Conservation (phyloP, 768 basidiomycete species). For the Tephrocybe sp. region DNA sequence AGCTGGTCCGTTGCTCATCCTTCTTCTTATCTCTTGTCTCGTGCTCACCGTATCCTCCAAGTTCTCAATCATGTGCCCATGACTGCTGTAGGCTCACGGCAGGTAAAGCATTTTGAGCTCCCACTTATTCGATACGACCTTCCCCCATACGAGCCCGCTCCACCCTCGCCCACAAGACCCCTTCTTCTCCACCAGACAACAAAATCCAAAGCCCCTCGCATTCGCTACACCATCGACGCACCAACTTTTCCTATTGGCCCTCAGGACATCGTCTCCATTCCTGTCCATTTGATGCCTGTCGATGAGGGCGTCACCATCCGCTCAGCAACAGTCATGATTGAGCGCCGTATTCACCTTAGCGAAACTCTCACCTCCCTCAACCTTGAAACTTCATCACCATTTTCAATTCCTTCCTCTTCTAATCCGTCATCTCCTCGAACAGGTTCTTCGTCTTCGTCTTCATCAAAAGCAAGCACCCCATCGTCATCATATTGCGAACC, state of each 20-base stretch:
- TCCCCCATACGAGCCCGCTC: constrained; percentile 39
- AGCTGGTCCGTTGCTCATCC: constrained; percentile 51
- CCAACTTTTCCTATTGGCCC: constrained; percentile 67
- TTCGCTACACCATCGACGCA: constrained; percentile 57
- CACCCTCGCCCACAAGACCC: constrained; percentile 34
- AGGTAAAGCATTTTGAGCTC: constrained; percentile 69
- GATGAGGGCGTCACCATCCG: constrained; percentile 59
- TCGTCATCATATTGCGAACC: constrained; percentile 24
- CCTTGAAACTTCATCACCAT: constrained; percentile 21
- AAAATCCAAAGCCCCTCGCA: constrained; percentile 54
- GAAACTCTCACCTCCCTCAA: constrained; percentile 31
- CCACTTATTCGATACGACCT: constrained; percentile 69
- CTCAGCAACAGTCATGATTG: constrained; percentile 61
- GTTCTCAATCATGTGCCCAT: constrained; percentile 69
- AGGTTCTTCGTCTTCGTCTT: constrained; percentile 27
- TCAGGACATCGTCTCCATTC: constrained; percentile 66
- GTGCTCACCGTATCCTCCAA: constrained; percentile 27
- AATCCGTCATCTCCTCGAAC: constrained; percentile 16
- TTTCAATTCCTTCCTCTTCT: constrained; percentile 17
- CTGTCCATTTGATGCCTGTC: constrained; percentile 57
- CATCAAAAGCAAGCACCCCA: constrained; percentile 30
- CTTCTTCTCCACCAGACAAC: constrained; percentile 39
- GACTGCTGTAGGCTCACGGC: constrained; percentile 62
- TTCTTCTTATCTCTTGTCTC: constrained; percentile 11
- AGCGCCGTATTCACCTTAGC: constrained; percentile 66